A percentile compares a stretch with the other conserved stretches of the same genome.
Evolutionary conservation across 73 alveolate genomes (phyloP).

Genomic region (Blepharisma stoltei): DNA sequence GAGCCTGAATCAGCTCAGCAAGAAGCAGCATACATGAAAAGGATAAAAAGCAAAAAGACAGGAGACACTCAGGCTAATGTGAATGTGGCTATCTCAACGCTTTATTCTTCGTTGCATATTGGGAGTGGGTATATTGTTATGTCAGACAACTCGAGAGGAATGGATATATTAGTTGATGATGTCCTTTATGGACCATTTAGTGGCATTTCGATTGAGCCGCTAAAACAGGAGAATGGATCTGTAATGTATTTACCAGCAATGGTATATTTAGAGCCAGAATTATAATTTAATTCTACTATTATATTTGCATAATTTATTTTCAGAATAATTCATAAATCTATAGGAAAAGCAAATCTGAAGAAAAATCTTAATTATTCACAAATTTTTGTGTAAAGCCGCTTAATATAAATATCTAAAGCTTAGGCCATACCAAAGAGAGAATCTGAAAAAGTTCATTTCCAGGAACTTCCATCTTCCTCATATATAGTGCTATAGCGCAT

Average conservation of each 20-base stretch:
- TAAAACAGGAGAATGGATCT: too few relatives aligned
- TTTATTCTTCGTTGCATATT: neutral
- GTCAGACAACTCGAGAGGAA: neutral
- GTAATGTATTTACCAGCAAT: too few relatives aligned
- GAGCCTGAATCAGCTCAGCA: conserved; percentile 16
- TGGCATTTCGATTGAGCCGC: conserved; percentile 5
- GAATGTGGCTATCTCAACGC: neutral
- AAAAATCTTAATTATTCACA: too few relatives aligned
- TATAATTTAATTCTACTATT: too few relatives aligned
- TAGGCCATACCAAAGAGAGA: conserved; percentile 20
- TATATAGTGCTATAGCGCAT: neutral
- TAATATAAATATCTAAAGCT: neutral
- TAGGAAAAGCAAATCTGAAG: too few relatives aligned
- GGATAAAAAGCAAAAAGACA: neutral
- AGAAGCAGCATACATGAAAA: neutral
- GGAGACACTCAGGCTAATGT: neutral
- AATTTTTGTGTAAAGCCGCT: too few relatives aligned
- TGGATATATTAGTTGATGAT: conserved; percentile 12
- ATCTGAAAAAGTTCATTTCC: conserved; percentile 7
- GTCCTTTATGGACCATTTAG: conserved; percentile 21
- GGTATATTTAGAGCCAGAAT: too few relatives aligned
- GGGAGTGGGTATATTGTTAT: neutral
- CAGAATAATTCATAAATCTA: too few relatives aligned
- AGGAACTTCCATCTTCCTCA: neutral
- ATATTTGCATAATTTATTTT: too few relatives aligned